Evolutionary conservation across 1,284 basidiomycete genomes (phyloP), one percentile per base, ranked within the genome.

Genomic region (Crucibulum parvulum): DNA sequence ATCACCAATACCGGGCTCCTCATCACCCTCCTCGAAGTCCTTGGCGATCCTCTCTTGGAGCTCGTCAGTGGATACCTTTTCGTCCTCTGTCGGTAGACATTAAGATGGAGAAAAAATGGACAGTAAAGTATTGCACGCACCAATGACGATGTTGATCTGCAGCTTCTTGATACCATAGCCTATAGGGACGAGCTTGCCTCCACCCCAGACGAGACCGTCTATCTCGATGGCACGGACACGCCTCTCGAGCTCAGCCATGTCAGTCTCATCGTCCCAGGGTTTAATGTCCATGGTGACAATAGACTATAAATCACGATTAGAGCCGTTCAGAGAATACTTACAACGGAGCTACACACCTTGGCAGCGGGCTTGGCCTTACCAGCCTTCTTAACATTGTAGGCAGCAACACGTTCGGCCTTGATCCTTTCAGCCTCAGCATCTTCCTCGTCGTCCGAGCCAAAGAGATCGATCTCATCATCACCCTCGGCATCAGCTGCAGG

Each of bases 221-320:
- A 88, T 83, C 78, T 95, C 88, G 72, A 99, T 91, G 36, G 91
- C 90, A 66, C 97, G 91, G 59, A 99, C 96, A 47, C 83, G 72
- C 46, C 84, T 79, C 81, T 99, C 97, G 68, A 99, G 85, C 58
- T 82, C 91, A 56, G 75, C 85, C 95, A 99, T 96, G 82, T 99
- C 94, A 62, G 97, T 99, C 85, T 98, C 96, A 78, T 99, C 96
- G 77, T 99, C 97, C 97, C 96, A 97, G 52, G 96, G 97, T 83
- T 99, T 99, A 66, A 99, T 95, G 69, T 99, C 96, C 71, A 99
- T 83, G 57, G 98, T 99, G 56, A 97, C 95, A 63, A 97, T 87
- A 66, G 95, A 97, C 94, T 95, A 59, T 41, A 56, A 52, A 58
- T 55, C 61, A 64, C 63, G 62, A 58, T 61, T 56, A 61, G 60